Percentiles rank a stretch among this genome's conserved stretches.
Conservation (phyloP, 2,329 filamentous ascomycete genomes). For the Pestalotiopsis fici region DNA sequence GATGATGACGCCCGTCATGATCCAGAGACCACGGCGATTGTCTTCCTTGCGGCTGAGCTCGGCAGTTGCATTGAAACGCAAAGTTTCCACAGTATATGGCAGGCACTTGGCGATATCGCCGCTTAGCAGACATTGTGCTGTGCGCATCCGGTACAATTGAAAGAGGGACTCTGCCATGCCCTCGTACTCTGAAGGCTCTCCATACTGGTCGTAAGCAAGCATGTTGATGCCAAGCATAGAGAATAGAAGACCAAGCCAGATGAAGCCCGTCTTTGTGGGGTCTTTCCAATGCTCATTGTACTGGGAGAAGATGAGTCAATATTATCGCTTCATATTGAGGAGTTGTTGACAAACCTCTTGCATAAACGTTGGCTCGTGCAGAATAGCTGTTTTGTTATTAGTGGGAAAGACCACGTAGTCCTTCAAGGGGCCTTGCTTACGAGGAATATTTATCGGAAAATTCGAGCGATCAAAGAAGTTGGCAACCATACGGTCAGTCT, state of each 20-base stretch:
- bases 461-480: slow-evolving; percentile 26
- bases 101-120: slow-evolving; percentile 34
- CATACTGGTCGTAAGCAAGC: slow-evolving; percentile 52
- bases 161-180: slow-evolving; percentile 48
- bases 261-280: slow-evolving; percentile 45
- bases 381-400: not conserved
- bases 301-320: slow-evolving; percentile 32
- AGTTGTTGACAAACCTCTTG: not conserved
- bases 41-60: slow-evolving; percentile 54
- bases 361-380: not conserved
- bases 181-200: slow-evolving; percentile 52
- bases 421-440: slow-evolving; percentile 23
- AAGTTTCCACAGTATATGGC: slow-evolving; percentile 52
- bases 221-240: slow-evolving; percentile 55
- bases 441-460: slow-evolving; percentile 23
- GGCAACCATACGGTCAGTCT: slow-evolving; percentile 22
- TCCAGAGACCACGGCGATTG: slow-evolving; percentile 50
- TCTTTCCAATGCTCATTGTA: slow-evolving; percentile 52
- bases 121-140: slow-evolving; percentile 52
- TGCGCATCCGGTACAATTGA: slow-evolving; percentile 46
- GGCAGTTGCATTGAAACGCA: slow-evolving; percentile 52
- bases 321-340: not conserved
- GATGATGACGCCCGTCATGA: slow-evolving; percentile 51
- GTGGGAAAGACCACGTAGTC: not conserved
- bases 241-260: slow-evolving; percentile 54